Percentiles rank a stretch among this genome's conserved stretches.
These are phyloP conservation scores for Melocanna baccifera DNA, from an alignment of 176 grass and related monocot species.

Conservation along the genomic window DNA sequence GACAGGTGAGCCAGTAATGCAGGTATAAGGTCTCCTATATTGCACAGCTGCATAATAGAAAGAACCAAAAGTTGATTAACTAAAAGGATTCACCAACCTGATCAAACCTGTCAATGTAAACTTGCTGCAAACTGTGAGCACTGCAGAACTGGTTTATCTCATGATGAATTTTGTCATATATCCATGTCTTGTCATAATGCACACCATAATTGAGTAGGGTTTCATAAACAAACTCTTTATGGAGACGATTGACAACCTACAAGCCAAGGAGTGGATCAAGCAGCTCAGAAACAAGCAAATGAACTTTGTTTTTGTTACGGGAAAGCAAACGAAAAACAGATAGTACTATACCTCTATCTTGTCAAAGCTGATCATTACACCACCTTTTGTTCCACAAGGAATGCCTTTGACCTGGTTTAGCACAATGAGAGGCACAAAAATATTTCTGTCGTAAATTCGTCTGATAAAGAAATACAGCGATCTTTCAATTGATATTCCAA, in stretches of 20 bases:
- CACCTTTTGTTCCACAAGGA: slow-evolving; percentile 97
- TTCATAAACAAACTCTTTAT: slow-evolving; percentile 80
- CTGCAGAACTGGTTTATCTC: slow-evolving; percentile 99
- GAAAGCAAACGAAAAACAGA: slow-evolving; percentile 9
- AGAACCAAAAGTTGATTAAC: neutral
- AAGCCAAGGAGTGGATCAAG: neutral
- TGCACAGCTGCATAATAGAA: neutral
- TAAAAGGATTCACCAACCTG: slow-evolving; percentile 58
- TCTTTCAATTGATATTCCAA: neutral
- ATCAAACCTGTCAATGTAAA: slow-evolving; percentile 99
- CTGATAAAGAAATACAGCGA: neutral
- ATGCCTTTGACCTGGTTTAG: slow-evolving; percentile 88
- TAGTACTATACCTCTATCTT: slow-evolving; percentile 84
- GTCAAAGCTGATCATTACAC: slow-evolving; percentile 99
- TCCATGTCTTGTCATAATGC: slow-evolving; percentile 97
- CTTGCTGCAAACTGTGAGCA: slow-evolving; percentile 90
- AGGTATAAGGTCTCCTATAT: slow-evolving; percentile 23
- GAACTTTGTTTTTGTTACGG: neutral
- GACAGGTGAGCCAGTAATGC: neutral
- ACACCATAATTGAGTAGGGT: slow-evolving; percentile 96
- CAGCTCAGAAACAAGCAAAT: slow-evolving; percentile 19
- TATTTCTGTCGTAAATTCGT: slow-evolving; percentile 14
- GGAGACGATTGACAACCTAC: slow-evolving; percentile 94
- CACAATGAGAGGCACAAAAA: neutral
- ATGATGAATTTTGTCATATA: slow-evolving; percentile 99